Evolutionary conservation across 2,329 filamentous ascomycete genomes (phyloP).

Genomic region (Botrytis sinoallii): DNA sequence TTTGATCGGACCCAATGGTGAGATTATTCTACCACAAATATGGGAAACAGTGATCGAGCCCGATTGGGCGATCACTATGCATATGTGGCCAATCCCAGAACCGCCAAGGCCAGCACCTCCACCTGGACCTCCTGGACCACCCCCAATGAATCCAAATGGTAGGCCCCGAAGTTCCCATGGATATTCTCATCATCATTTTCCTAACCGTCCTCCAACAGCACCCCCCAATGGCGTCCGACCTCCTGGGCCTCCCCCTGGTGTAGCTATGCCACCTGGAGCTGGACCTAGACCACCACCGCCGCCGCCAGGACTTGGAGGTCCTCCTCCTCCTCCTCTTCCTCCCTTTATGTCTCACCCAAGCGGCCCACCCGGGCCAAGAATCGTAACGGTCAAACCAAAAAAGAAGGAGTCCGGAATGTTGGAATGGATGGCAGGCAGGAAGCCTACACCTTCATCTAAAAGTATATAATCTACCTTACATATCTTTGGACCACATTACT

Average conservation of each 20-base stretch:
- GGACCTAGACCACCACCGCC: conserved; percentile 21
- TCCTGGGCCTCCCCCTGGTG: conserved; percentile 22
- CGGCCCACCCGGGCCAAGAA: background rate
- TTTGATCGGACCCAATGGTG: conserved; percentile 71
- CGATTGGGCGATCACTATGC: conserved; percentile 69
- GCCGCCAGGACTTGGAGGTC: conserved; percentile 14
- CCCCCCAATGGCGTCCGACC: conserved; percentile 22
- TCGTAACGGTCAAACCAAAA: conserved; percentile 18
- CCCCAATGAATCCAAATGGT: conserved; percentile 15
- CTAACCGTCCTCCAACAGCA: conserved; percentile 17
- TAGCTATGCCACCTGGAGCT: conserved; percentile 5
- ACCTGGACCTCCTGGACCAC: conserved; percentile 18
- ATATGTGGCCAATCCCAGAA: conserved; percentile 61
- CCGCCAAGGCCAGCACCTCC: conserved; percentile 28
- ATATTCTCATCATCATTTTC: conserved; percentile 21
- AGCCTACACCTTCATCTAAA: conserved; percentile 33
- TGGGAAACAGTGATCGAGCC: conserved; percentile 82
- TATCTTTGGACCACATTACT: conserved; percentile 6
- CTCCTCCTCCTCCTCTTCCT: conserved; percentile 15
- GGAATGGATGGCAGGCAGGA: conserved; percentile 33
- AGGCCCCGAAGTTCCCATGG: conserved; percentile 22
- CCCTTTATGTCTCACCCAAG: conserved; percentile 14
- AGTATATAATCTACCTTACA: conserved; percentile 22
- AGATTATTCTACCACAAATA: conserved; percentile 77
- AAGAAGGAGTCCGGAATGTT: conserved; percentile 29